Percentiles rank a stretch among this genome's conserved stretches.
Evolutionary conservation across 1,139 yeast species (phyloP).

Genomic region (Scheffersomyces stambukii): DNA sequence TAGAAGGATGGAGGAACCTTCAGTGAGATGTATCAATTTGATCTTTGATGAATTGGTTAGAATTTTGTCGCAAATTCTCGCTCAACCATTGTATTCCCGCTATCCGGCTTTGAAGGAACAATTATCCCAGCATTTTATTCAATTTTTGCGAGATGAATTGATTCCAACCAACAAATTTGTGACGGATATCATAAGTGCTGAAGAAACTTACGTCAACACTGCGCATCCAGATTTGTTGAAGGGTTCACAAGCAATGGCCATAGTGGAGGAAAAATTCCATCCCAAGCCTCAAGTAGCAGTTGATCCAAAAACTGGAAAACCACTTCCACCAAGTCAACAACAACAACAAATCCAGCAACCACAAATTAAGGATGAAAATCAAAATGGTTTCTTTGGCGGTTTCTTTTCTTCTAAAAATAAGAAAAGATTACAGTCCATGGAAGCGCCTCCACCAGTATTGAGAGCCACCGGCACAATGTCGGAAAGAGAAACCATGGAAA

Average conservation of each 20-base stretch:
- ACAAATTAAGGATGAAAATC: constrained; percentile 34
- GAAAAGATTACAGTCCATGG: constrained; percentile 93
- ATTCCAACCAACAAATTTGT: constrained; percentile 86
- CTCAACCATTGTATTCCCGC: constrained; percentile 78
- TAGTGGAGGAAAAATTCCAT: constrained; percentile 87
- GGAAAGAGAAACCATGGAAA: constrained; percentile 93
- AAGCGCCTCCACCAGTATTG: constrained; percentile 93
- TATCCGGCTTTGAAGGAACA: constrained; percentile 90
- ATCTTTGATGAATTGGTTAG: constrained; percentile 94
- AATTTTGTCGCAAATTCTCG: constrained; percentile 78
- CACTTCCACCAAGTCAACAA: constrained; percentile 48
- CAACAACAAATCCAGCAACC: constrained; percentile 23
- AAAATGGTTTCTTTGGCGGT: constrained; percentile 87
- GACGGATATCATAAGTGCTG: constrained; percentile 74
- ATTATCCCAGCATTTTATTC: constrained; percentile 73
- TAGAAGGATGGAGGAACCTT: constrained; percentile 90
- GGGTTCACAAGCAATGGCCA: constrained; percentile 93
- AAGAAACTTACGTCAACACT: constrained; percentile 92
- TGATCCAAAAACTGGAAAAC: constrained; percentile 92
- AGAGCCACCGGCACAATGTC: constrained; percentile 94
- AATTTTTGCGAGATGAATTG: constrained; percentile 74
- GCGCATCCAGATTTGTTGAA: constrained; percentile 96
- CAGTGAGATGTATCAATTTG: constrained; percentile 80
- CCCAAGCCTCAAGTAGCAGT: constrained; percentile 77
- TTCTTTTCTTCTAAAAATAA: constrained; percentile 91